These are phyloP conservation scores for Ophiostoma novo-ulmi DNA, from an alignment of 2,329 filamentous ascomycete genomes.

Conservation along the genomic window DNA sequence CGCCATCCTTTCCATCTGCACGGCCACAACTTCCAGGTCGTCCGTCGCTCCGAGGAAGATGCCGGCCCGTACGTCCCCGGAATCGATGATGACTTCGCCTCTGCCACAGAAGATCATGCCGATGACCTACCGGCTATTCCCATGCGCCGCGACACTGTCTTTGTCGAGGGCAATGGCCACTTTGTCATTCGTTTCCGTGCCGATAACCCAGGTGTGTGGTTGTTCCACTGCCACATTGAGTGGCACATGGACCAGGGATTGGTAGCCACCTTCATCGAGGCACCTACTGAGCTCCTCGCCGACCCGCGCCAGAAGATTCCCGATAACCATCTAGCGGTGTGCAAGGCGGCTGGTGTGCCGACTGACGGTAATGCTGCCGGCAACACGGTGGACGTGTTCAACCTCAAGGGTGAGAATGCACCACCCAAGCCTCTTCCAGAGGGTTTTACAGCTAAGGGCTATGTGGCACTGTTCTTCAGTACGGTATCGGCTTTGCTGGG, in stretches of 20 bases:
- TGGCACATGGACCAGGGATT: slow-evolving; percentile 51
- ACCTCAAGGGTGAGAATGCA: slow-evolving; percentile 30
- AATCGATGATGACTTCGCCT: slow-evolving; percentile 28
- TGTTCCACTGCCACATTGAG: slow-evolving; percentile 51
- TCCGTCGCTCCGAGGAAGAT: slow-evolving; percentile 57
- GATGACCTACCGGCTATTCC: slow-evolving; percentile 45
- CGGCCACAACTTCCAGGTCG: slow-evolving; percentile 32
- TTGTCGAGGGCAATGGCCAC: slow-evolving; percentile 44
- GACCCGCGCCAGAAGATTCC: slow-evolving; percentile 55
- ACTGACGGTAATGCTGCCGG: slow-evolving; percentile 31
- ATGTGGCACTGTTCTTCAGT: slow-evolving; percentile 70
- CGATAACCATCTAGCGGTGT: slow-evolving; percentile 51
- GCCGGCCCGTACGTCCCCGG: slow-evolving; percentile 50
- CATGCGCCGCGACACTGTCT: slow-evolving; percentile 48
- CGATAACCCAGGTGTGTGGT: slow-evolving; percentile 45
- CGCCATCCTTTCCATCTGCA: slow-evolving; percentile 29
- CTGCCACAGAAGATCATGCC: background rate
- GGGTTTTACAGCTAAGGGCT: slow-evolving; percentile 59
- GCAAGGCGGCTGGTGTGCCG: slow-evolving; percentile 35
- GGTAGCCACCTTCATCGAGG: slow-evolving; percentile 39
- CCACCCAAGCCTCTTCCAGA: slow-evolving; percentile 24
- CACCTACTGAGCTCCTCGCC: slow-evolving; percentile 39
- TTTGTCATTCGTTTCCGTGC: slow-evolving; percentile 46
- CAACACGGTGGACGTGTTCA: slow-evolving; percentile 28
- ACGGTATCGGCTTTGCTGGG: slow-evolving; percentile 63